Evolutionary conservation across 1,284 basidiomycete genomes (phyloP).

Genomic region (Pseudozyma sp.): DNA sequence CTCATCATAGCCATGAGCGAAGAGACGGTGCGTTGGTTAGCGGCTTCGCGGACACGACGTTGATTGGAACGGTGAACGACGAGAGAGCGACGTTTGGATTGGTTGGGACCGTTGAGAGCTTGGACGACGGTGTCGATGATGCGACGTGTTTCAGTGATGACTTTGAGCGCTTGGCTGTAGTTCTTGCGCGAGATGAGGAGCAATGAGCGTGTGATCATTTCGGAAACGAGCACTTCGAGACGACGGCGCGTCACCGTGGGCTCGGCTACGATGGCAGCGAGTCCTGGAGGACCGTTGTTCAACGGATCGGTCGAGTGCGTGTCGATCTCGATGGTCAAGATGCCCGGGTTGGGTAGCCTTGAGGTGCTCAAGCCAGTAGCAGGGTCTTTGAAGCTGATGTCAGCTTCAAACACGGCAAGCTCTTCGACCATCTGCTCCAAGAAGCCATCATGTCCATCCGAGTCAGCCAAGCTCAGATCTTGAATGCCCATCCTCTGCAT

Average conservation of each 20-base stretch:
- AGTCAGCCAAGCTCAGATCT: constrained; percentile 52
- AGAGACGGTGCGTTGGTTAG: constrained; percentile 51
- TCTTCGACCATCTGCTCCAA: constrained; percentile 61
- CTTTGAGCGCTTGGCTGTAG: constrained; percentile 56
- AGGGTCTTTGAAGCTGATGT: constrained; percentile 58
- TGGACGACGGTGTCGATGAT: constrained; percentile 65
- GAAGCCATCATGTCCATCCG: constrained; percentile 41
- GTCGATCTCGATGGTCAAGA: constrained; percentile 63
- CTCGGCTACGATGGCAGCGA: constrained; percentile 57
- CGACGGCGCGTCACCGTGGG: constrained; percentile 60
- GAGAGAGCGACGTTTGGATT: constrained; percentile 24
- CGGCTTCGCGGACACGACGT: constrained; percentile 49
- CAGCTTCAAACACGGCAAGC: constrained; percentile 61
- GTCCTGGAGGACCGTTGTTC: constrained; percentile 45
- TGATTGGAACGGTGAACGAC: constrained; percentile 43
- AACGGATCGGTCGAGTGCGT: constrained; percentile 54
- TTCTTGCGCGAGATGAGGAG: constrained; percentile 61
- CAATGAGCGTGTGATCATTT: constrained; percentile 65
- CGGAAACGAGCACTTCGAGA: constrained; percentile 60
- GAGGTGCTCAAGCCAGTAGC: constrained; percentile 45
- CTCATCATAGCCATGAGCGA: constrained; percentile 61
- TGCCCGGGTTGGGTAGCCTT: constrained; percentile 44
- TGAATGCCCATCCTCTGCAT: constrained; percentile 63
- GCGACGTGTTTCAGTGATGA: constrained; percentile 59
- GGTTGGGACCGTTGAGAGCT: constrained; percentile 46